Evolutionary conservation across 2,329 filamentous ascomycete species (phyloP).

Genomic region (Corniculantispora saksenae): DNA sequence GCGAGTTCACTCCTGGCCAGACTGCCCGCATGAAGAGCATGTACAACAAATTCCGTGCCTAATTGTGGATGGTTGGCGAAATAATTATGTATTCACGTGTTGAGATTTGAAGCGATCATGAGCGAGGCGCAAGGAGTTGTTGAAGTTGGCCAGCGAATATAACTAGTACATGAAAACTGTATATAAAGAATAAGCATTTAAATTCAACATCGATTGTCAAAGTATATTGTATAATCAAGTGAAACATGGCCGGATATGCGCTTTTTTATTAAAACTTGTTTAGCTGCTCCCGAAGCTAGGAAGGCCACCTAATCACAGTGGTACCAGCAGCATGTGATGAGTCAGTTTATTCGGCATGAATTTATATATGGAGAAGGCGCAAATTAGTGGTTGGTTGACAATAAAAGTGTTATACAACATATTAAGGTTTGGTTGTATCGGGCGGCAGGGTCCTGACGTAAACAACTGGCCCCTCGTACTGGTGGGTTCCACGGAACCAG

Average conservation of each 20-base stretch:
- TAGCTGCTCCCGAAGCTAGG: too few relatives aligned
- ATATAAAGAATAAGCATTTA: not conserved
- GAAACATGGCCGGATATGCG: too few relatives aligned
- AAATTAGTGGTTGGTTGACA: not conserved
- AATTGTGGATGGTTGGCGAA: not conserved
- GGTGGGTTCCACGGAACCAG: constrained; percentile 28
- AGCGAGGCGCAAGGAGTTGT: not conserved
- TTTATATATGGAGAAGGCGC: not conserved
- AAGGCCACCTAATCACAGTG: too few relatives aligned
- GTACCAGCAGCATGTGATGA: too few relatives aligned
- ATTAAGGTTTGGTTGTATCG: not conserved
- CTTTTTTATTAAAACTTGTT: too few relatives aligned
- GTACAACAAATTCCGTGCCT: constrained; percentile 17
- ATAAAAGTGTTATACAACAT: not conserved
- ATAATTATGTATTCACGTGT: not conserved
- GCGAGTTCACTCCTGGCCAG: constrained; percentile 20
- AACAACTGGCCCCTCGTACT: constrained; percentile 21
- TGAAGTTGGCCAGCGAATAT: not conserved
- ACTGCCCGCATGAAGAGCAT: constrained; percentile 16
- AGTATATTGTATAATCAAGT: too few relatives aligned
- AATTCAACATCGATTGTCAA: too few relatives aligned
- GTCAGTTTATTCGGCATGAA: not conserved
- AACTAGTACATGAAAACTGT: not conserved
- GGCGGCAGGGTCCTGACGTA: constrained; percentile 18
- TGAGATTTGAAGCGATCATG: not conserved